A percentile compares a stretch with the other conserved stretches of the same genome.
These are phyloP conservation scores for Phytophthora agathidicida DNA, from an alignment of 352 stramenopile species.

Conservation along the genomic window DNA sequence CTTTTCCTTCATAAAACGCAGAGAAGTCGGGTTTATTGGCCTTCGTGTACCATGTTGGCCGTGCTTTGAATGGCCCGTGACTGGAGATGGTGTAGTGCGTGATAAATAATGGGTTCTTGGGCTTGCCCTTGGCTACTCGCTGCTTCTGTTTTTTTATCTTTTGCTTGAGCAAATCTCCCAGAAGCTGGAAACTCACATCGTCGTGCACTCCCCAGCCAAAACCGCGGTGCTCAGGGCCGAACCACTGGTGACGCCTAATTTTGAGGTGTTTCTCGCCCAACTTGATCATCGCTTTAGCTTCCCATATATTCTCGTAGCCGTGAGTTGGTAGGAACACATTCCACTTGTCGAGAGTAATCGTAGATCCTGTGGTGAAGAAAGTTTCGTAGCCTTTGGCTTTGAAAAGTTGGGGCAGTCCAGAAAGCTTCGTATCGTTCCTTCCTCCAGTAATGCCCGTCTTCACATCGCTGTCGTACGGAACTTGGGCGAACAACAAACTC, in stretches of 20 bases:
- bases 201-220: conserved; percentile 56
- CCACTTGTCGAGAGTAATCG: conserved; percentile 49
- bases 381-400: conserved; percentile 58
- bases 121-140: conserved; percentile 14
- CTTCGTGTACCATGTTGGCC: conserved; percentile 48
- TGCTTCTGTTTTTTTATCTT: conserved; percentile 38
- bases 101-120: conserved; percentile 52
- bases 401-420: conserved; percentile 59
- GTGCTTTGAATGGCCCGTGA: conserved; percentile 36
- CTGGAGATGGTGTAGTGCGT: conserved; percentile 69
- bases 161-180: conserved; percentile 50
- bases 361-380: conserved; percentile 55
- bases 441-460: conserved; percentile 48
- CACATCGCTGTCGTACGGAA: conserved; percentile 57
- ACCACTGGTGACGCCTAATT: conserved; percentile 43
- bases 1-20: conserved; percentile 40
- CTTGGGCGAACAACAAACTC: conserved; percentile 59
- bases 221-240: conserved; percentile 9
- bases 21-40: conserved; percentile 54
- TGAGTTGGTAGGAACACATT: conserved; percentile 56
- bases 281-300: conserved; percentile 36
- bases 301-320: conserved; percentile 50
- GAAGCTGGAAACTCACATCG: conserved; percentile 47
- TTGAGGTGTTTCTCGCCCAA: conserved; percentile 42
- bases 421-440: conserved; percentile 34